Evolutionary conservation across 345 rosid species (phyloP).

Genomic region (Citrus sinensis): DNA sequence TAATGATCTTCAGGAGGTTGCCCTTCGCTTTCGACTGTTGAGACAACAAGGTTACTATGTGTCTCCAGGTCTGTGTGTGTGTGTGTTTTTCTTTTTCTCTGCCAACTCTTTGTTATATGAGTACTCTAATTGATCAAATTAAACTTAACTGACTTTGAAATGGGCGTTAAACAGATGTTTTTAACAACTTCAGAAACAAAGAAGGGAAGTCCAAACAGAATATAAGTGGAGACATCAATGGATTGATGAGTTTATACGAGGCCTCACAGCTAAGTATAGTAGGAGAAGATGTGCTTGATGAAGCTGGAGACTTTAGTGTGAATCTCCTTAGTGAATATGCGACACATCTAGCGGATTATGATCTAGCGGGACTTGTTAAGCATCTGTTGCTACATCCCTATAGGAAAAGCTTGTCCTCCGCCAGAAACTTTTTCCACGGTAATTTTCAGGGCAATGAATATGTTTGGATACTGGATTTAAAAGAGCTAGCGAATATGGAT

Average conservation of each 20-base stretch:
- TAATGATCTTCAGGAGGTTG: conserved; percentile 19
- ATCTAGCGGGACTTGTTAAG: background rate
- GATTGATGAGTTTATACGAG: conserved; percentile 43
- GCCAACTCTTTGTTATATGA: background rate
- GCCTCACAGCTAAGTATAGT: conserved; percentile 49
- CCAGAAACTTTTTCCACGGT: conserved; percentile 8
- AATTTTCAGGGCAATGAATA: conserved; percentile 10
- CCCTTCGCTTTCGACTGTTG: conserved; percentile 27
- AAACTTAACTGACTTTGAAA: background rate
- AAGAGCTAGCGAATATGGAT: background rate
- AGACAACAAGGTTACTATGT: conserved; percentile 25
- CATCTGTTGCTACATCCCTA: conserved; percentile 31
- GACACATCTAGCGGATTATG: conserved; percentile 2
- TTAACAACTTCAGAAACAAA: conserved; percentile 24
- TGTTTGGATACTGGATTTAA: conserved; percentile 19
- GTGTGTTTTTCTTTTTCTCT: no score
- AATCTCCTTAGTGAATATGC: conserved; percentile 18
- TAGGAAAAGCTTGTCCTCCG: conserved; percentile 34
- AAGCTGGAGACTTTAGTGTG: conserved; percentile 23
- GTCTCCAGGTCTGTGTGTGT: conserved; percentile 20
- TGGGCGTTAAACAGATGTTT: conserved; percentile 34
- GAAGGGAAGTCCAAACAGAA: conserved; percentile 20
- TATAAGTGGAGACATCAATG: conserved; percentile 24
- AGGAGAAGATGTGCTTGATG: conserved; percentile 48
- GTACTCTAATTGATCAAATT: no score